These are phyloP conservation scores for Kalmanozyma brasiliensis DNA, from an alignment of 1,284 basidiomycete species.

Conservation along the genomic window DNA sequence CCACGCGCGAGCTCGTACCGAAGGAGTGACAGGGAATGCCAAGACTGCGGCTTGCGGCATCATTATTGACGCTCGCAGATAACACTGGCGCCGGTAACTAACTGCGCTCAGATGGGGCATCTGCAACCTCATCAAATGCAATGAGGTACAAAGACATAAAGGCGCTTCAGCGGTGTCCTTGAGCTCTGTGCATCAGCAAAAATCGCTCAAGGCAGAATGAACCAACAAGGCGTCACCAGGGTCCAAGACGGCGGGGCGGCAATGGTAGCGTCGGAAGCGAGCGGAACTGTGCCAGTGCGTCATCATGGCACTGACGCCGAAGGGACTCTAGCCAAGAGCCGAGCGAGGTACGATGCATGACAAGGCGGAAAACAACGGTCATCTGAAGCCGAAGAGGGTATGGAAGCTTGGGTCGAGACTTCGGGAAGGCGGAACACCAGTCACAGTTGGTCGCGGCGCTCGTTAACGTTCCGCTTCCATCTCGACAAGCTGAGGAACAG, in stretches of 20 bases:
- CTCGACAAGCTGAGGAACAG: not conserved
- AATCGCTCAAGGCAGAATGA: too few relatives aligned
- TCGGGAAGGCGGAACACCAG: too few relatives aligned
- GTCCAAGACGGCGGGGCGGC: conserved; percentile 10
- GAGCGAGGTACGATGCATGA: conserved; percentile 7
- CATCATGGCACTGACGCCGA: conserved; percentile 5
- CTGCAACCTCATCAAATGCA: too few relatives aligned
- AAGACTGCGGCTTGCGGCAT: conserved; percentile 33
- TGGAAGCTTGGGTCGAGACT: too few relatives aligned
- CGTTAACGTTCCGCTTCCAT: too few relatives aligned
- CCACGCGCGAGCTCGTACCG: not conserved
- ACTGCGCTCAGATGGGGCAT: too few relatives aligned
- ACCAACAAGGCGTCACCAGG: not conserved
- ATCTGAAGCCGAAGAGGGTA: too few relatives aligned
- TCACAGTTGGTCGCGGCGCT: too few relatives aligned
- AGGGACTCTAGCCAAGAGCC: conserved; percentile 9
- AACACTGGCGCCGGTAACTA: too few relatives aligned
- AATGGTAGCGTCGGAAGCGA: conserved; percentile 4
- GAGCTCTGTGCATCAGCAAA: too few relatives aligned
- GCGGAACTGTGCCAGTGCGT: conserved; percentile 17
- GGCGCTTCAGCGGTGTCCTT: not conserved
- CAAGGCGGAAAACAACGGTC: too few relatives aligned
- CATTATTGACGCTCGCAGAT: conserved; percentile 8
- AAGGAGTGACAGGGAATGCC: conserved; percentile 22
- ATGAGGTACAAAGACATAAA: too few relatives aligned